These are phyloP conservation scores for Metschnikowia chrysomelidarum DNA, from an alignment of 805 yeast genomes.

Conservation along the genomic window DNA sequence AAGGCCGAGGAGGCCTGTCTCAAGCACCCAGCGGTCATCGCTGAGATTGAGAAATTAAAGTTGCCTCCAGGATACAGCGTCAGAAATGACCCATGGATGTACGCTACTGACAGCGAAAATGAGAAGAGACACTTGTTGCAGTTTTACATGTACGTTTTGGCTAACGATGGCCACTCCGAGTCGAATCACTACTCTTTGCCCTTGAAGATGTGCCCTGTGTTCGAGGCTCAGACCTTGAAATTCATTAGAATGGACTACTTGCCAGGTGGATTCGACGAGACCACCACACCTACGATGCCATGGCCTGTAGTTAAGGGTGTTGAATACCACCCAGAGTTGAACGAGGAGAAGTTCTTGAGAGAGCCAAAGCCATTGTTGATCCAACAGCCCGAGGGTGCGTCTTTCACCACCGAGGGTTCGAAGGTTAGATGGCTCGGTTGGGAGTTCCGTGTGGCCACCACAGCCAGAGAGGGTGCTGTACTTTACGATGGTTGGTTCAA, in stretches of 20 bases:
- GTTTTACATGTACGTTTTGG: slow-evolving; percentile 71
- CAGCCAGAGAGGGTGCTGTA: slow-evolving; percentile 77
- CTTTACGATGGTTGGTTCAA: slow-evolving; percentile 69
- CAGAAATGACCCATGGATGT: slow-evolving; percentile 80
- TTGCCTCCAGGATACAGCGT: slow-evolving; percentile 56
- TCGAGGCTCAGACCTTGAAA: slow-evolving; percentile 57
- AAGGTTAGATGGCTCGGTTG: slow-evolving; percentile 80
- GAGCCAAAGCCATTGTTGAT: slow-evolving; percentile 68
- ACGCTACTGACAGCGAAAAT: slow-evolving; percentile 68
- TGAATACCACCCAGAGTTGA: slow-evolving; percentile 73
- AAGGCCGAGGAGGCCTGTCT: slow-evolving; percentile 51
- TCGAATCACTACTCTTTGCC: slow-evolving; percentile 77
- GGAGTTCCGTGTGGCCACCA: slow-evolving; percentile 70
- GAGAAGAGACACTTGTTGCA: slow-evolving; percentile 65
- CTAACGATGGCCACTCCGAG: slow-evolving; percentile 61
- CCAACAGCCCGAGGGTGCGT: slow-evolving; percentile 77
- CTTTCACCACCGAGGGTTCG: slow-evolving; percentile 57
- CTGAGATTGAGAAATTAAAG: slow-evolving; percentile 65
- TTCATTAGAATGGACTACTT: slow-evolving; percentile 71
- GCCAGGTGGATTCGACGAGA: slow-evolving; percentile 69
- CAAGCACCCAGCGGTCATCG: slow-evolving; percentile 55
- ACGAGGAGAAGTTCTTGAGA: slow-evolving; percentile 49
- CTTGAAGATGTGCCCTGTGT: slow-evolving; percentile 70
- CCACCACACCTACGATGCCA: slow-evolving; percentile 54
- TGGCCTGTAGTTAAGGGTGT: slow-evolving; percentile 60